Percentiles rank a stretch among this genome's conserved stretches.
These are phyloP conservation scores for Quercus glauca DNA, from an alignment of 306 rosid species.

Conservation along the genomic window DNA sequence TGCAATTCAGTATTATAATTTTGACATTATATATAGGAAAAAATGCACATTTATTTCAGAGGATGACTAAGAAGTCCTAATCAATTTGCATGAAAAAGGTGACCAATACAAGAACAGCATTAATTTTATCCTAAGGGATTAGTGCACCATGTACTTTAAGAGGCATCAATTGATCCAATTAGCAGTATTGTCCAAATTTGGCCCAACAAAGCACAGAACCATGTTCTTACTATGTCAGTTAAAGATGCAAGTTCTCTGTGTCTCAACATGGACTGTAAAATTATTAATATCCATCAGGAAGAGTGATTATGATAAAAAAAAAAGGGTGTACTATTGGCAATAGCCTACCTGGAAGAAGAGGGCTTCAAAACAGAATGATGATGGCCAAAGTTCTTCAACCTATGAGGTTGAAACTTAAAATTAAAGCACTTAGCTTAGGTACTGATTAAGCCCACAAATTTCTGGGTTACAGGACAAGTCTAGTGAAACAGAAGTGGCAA, in stretches of 20 bases:
- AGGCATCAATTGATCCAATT: background rate
- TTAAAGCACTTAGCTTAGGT: background rate
- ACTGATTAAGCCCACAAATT: background rate
- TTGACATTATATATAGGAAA: background rate
- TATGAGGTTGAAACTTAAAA: background rate
- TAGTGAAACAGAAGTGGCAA: background rate
- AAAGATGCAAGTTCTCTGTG: too few relatives aligned
- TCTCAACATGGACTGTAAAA: background rate
- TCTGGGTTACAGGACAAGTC: background rate
- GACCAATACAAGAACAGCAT: background rate
- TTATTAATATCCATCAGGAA: background rate
- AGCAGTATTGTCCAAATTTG: background rate
- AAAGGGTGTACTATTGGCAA: background rate
- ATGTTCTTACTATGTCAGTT: background rate
- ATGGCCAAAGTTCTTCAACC: background rate
- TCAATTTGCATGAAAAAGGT: background rate
- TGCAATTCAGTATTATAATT: background rate
- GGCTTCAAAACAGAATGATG: background rate
- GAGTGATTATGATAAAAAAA: background rate
- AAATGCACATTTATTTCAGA: background rate
- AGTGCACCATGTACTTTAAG: background rate
- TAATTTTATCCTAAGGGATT: background rate
- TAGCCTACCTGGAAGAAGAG: background rate
- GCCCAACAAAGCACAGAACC: background rate
- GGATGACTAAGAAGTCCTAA: background rate